Evolutionary conservation across 73 alveolate species (phyloP), one percentile per base, ranked within the genome.

Genomic region (Stentor roeselii): DNA sequence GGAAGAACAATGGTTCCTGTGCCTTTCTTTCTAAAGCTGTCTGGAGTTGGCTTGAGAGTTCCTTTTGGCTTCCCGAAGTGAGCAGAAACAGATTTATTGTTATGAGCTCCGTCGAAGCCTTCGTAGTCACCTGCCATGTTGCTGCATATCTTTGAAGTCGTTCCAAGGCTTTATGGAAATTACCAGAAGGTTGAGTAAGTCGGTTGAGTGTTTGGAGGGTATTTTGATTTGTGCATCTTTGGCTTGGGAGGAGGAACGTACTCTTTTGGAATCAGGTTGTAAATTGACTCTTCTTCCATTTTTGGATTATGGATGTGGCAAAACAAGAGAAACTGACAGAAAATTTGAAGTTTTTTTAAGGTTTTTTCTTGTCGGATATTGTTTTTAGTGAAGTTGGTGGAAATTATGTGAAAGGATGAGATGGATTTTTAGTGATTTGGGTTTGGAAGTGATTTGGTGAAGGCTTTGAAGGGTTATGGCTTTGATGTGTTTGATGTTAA

Each of bases 261-360:
- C 76, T 90, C 97, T 87, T 96, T 95, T 21, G 99, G 99, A 78
- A 97, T 93, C 67, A 97, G 84, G 86, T 97, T 97, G 88, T 95
- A 97, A 59, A 97, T 95, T 89, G 98, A 91, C 91, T 96, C 99
- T 88, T 94, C 97, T 59, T 86, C 92, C 98, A 94, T 96, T n/a
- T n/a, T n/a, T n/a, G n/a, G n/a, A n/a, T n/a, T n/a, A n/a, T n/a
- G n/a, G n/a, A n/a, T n/a, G n/a, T n/a, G n/a, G n/a, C n/a, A n/a
- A n/a, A n/a, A n/a, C n/a, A n/a, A n/a, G n/a, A n/a, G n/a, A n/a
- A n/a, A n/a, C n/a, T n/a, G n/a, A n/a, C n/a, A n/a, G n/a, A n/a
- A n/a, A n/a, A n/a, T n/a, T n/a, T n/a, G n/a, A n/a, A n/a, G n/a
- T n/a, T n/a, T n/a, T n/a, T n/a, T n/a, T n/a, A n/a, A n/a, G n/a